Percentiles rank a stretch among this genome's conserved stretches.
Conservation (phyloP, 2,329 filamentous ascomycete species). For the Epichloe gansuensis region DNA sequence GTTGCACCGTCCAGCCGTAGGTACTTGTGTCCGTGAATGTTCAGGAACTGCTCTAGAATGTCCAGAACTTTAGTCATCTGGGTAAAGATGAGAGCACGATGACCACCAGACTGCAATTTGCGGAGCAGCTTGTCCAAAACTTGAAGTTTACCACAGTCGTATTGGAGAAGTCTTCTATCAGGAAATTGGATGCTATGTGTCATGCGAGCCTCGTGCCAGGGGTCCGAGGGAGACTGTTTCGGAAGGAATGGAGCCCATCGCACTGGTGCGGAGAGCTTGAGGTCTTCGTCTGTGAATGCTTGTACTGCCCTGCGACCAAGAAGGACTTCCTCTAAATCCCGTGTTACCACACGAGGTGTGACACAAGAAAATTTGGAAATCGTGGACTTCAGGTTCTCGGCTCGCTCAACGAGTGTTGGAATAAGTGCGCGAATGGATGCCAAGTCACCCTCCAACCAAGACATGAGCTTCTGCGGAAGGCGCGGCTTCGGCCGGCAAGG, state of each 20-base stretch:
- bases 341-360: slow-evolving; percentile 76
- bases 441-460: slow-evolving; percentile 66
- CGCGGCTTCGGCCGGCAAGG: slow-evolving; percentile 49
- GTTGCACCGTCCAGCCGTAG: slow-evolving; percentile 92
- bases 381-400: slow-evolving; percentile 57
- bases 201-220: slow-evolving; percentile 89
- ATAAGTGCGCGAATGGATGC: slow-evolving; percentile 53
- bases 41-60: slow-evolving; percentile 93
- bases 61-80: slow-evolving; percentile 99
- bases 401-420: slow-evolving; percentile 61
- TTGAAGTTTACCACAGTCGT: slow-evolving; percentile 95
- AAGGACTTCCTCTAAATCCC: slow-evolving; percentile 58
- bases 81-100: slow-evolving; percentile 94
- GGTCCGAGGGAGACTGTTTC: slow-evolving; percentile 51
- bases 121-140: slow-evolving; percentile 76
- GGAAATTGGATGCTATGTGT: slow-evolving; percentile 92
- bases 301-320: slow-evolving; percentile 49
- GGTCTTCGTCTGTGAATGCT: slow-evolving; percentile 43
- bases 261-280: slow-evolving; percentile 44
- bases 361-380: slow-evolving; percentile 87
- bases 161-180: slow-evolving; percentile 89
- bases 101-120: slow-evolving; percentile 75
- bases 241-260: slow-evolving; percentile 45
- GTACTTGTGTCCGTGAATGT: slow-evolving; percentile 96
- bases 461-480: slow-evolving; percentile 49